Evolutionary conservation across 2,329 filamentous ascomycete species (phyloP).

Genomic region (Coniochaeta sp.): DNA sequence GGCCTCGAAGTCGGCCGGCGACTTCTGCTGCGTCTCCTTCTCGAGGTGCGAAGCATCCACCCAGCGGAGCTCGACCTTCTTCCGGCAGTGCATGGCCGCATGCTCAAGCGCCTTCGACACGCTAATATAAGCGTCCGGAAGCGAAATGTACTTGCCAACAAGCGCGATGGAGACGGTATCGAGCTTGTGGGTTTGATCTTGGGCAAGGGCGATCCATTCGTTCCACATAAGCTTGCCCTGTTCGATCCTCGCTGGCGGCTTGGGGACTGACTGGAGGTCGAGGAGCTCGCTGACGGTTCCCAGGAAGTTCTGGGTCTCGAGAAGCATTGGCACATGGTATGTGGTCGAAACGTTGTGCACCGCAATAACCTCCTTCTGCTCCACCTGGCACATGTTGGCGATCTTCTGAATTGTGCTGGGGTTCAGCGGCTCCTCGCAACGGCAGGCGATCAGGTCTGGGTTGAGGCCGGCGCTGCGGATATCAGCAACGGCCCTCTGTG

Average conservation of each 20-base stretch:
- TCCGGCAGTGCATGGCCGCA: constrained; percentile 76
- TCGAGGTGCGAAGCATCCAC: constrained; percentile 85
- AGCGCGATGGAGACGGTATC: constrained; percentile 74
- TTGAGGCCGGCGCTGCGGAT: constrained; percentile 73
- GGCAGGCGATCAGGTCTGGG: constrained; percentile 80
- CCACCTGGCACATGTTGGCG: constrained; percentile 81
- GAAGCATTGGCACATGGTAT: constrained; percentile 91
- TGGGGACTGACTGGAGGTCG: too few species aligned
- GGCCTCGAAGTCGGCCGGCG: constrained; percentile 72
- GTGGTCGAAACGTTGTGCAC: constrained; percentile 85
- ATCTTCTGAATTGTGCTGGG: constrained; percentile 76
- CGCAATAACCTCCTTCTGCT: constrained; percentile 74
- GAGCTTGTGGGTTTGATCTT: constrained; percentile 59
- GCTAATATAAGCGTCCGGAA: constrained; percentile 75
- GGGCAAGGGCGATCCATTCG: constrained; percentile 52
- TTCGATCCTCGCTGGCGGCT: too few species aligned
- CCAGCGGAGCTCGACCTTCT: constrained; percentile 74
- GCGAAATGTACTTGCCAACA: constrained; percentile 84
- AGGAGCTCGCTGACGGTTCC: constrained; percentile 57
- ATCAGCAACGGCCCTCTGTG: constrained; percentile 80
- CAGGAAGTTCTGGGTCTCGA: constrained; percentile 76
- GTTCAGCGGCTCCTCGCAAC: constrained; percentile 73
- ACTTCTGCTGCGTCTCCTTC: constrained; percentile 47
- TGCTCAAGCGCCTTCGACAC: constrained; percentile 85
- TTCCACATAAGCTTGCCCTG: too few species aligned